Base-by-base conservation (phyloP, 2,329 filamentous ascomycete species). In the Dendrostoma leiphaemia region DNA sequence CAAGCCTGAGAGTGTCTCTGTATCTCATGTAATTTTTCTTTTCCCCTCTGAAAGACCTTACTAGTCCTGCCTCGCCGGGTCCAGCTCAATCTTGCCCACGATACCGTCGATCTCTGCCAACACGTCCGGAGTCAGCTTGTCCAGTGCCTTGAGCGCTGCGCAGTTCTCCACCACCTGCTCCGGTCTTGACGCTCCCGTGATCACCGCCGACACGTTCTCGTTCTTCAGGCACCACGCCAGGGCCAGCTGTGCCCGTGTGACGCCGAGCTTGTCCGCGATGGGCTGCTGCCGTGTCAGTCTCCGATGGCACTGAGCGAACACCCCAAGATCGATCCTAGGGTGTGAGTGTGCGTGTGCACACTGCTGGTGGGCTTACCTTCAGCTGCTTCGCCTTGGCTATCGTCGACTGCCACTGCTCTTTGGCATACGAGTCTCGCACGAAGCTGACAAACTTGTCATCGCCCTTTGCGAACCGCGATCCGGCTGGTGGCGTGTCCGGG, bases 191-290 rank as follows among this genome's bases (percentile, higher is more conserved):
- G 83, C 83, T 6, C 82, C 83, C 1, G 80, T 82, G 60, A 86
- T 85, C 34, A 81, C 83, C n/a, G 77, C 80, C 65, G 80, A 84
- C 45, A 86, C 79, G 52, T 83, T 79, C 60, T 77, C 75, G 63
- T 86, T 86, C 65, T 76, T 80, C 45, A 86, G 70, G n/a, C 83
- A 80, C 83, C 84, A 87, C 1, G 81, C 82, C 49, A 86, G 71
- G 0, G 83, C 82, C 45, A 86, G 72, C 52, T 75, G 73, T 62
- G 73, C 75, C 71, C 76, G 69, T 67, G 81, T 83, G 57, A 86
- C 75, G 7, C 79, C 84, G 40, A 91, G 72, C 62, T 77, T 79
- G 51, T 88, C 78, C 2, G 88, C 87, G 60, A 91, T 78, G 46
- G 82, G 75, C 75, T 82, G 41, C 87, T 73, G 48, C 71, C 61